Evolutionary conservation across 2,329 filamentous ascomycete species (phyloP).

Genomic region (Apiospora malaysiana): DNA sequence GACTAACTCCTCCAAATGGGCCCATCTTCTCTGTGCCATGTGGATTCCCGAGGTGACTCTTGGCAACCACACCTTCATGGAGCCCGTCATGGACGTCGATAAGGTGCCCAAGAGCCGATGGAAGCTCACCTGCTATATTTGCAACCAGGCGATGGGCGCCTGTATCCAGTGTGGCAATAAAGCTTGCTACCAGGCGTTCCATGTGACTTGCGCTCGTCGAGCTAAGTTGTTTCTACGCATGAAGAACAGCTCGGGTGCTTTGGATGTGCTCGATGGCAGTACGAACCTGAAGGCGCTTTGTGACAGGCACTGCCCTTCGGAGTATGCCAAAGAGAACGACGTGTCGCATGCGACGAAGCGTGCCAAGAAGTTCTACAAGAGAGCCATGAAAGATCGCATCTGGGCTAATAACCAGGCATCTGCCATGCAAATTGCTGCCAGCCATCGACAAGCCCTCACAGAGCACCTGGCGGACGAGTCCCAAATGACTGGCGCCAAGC

Average conservation of each 20-base stretch:
- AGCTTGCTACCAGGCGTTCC: constrained; percentile 94
- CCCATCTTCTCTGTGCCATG: constrained; percentile 93
- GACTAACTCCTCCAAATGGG: constrained; percentile 95
- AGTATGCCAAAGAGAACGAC: constrained; percentile 86
- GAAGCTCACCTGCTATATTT: constrained; percentile 95
- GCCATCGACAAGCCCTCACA: constrained; percentile 66
- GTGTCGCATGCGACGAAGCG: constrained; percentile 81
- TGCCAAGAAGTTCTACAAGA: constrained; percentile 88
- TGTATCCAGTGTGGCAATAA: constrained; percentile 99
- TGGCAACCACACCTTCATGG: constrained; percentile 96
- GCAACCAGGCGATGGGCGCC: constrained; percentile 95
- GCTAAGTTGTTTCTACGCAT: constrained; percentile 91
- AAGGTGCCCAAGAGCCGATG: constrained; percentile 95
- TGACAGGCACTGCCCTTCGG: constrained; percentile 89
- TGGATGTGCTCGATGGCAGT: constrained; percentile 77
- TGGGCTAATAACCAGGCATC: constrained; percentile 92
- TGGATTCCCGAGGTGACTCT: constrained; percentile 98
- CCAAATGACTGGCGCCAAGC: constrained; percentile 82
- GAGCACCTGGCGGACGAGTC: constrained; percentile 80
- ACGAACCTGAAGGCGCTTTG: constrained; percentile 93
- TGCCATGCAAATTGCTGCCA: constrained; percentile 79
- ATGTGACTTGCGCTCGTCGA: constrained; percentile 91
- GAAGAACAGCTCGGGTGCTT: constrained; percentile 86
- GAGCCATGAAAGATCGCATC: constrained; percentile 83
- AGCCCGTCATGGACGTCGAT: constrained; percentile 96